phyloP scores from a whole-genome alignment of 176 grass and related monocot species.

The Olyra latifolia region DNA sequence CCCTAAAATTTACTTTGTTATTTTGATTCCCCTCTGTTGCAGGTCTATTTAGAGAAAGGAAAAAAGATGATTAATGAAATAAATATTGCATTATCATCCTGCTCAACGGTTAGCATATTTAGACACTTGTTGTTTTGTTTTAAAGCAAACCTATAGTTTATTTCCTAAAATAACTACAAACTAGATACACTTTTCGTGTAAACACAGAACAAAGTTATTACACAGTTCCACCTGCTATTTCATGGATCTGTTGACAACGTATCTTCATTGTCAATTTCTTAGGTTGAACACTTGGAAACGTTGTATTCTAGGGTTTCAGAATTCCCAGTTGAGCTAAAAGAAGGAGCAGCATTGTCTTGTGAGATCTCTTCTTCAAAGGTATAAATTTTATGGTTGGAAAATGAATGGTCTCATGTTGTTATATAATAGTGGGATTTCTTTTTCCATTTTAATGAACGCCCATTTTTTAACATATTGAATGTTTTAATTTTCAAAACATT shows the following conservation, averaged over 20 bases:
- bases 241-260: slow-evolving; percentile 20
- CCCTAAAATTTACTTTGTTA: slow-evolving; percentile 15
- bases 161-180: background rate
- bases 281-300: slow-evolving; percentile 75
- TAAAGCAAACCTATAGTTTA: background rate
- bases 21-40: slow-evolving; percentile 36
- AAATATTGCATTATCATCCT: slow-evolving; percentile 63
- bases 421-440: background rate
- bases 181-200: slow-evolving; percentile 5
- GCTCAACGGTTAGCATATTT: slow-evolving; percentile 54
- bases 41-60: slow-evolving; percentile 63
- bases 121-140: slow-evolving; percentile 6
- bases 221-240: slow-evolving; percentile 20
- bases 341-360: slow-evolving; percentile 47
- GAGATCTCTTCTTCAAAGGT: slow-evolving; percentile 88
- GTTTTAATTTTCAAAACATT: slow-evolving; percentile 19
- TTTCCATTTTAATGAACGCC: background rate
- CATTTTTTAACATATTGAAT: slow-evolving; percentile 1
- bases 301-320: slow-evolving; percentile 51
- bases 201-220: slow-evolving; percentile 15
- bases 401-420: slow-evolving; percentile 21
- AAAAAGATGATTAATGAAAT: slow-evolving; percentile 64
- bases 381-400: slow-evolving; percentile 12
- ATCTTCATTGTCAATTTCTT: slow-evolving; percentile 29
- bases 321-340: slow-evolving; percentile 62